A percentile compares a stretch with the other conserved stretches of the same genome.
Evolutionary conservation across 495 filamentous ascomycete species (phyloP).

Genomic region (Annulohypoxylon maeteangense): DNA sequence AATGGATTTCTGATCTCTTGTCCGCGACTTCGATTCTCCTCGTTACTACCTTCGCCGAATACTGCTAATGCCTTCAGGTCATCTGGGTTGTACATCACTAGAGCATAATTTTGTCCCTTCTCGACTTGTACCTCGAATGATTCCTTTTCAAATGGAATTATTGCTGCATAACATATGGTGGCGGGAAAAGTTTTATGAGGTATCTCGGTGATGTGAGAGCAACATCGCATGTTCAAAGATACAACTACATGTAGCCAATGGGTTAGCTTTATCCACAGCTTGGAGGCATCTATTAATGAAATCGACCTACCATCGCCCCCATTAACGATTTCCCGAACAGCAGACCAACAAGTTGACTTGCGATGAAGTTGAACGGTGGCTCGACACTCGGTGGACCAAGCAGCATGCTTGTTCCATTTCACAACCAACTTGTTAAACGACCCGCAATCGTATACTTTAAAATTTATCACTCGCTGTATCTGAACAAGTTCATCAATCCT

Average conservation of each 20-base stretch:
- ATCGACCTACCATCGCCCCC: background rate
- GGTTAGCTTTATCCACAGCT: background rate
- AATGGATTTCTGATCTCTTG: background rate
- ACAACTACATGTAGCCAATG: background rate
- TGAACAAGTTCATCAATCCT: conserved; percentile 3
- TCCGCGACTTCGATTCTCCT: background rate
- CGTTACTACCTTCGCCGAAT: background rate
- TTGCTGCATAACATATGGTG: background rate
- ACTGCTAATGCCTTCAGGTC: background rate
- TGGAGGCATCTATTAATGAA: background rate
- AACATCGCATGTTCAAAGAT: background rate
- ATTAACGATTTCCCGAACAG: background rate
- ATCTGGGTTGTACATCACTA: background rate
- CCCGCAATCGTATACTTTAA: background rate
- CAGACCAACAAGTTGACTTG: background rate
- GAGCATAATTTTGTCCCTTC: background rate
- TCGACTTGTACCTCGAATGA: background rate
- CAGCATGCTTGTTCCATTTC: background rate
- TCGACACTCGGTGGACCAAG: background rate
- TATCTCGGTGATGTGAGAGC: background rate
- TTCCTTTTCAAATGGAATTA: background rate
- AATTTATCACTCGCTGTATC: background rate
- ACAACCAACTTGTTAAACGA: background rate
- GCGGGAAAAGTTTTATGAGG: background rate
- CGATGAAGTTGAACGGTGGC: conserved; percentile 1